Conservation (phyloP, 2,329 filamentous ascomycete genomes). For the Aspergillus costaricaensis region DNA sequence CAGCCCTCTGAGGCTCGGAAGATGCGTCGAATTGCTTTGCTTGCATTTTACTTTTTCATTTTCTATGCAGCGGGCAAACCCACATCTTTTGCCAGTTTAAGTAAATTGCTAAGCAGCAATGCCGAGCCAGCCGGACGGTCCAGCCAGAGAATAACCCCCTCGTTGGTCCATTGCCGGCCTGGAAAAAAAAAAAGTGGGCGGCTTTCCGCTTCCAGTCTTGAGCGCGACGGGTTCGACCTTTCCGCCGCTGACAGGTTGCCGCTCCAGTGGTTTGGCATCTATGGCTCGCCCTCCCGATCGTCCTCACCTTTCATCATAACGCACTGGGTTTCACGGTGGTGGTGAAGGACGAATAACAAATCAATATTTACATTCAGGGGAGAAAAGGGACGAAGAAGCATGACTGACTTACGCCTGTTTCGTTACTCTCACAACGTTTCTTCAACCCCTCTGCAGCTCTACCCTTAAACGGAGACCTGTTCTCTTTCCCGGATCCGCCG, state of each 20-base stretch:
- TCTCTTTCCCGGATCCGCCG: slow-evolving; percentile 16
- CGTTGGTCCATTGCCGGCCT: slow-evolving; percentile 5
- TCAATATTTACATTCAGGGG: not conserved
- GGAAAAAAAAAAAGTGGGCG: slow-evolving; percentile 8
- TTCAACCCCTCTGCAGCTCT: slow-evolving; percentile 20
- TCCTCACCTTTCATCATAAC: not conserved
- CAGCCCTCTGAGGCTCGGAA: not conserved
- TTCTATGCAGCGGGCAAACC: not conserved
- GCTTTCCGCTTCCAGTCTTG: slow-evolving; percentile 24
- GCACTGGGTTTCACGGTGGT: not conserved
- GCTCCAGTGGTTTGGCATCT: slow-evolving; percentile 2
- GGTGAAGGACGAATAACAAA: not conserved
- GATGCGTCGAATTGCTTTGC: not conserved
- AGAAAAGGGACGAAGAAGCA: slow-evolving; percentile 11
- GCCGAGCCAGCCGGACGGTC: slow-evolving; percentile 23
- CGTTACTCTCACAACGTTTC: slow-evolving; percentile 14
- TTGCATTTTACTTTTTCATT: no score
- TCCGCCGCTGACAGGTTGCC: slow-evolving; percentile 15
- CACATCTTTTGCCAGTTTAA: not conserved
- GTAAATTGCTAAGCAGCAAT: slow-evolving; percentile 1
- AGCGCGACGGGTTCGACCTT: slow-evolving; percentile 10
- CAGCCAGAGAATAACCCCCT: slow-evolving; percentile 6
- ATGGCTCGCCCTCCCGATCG: slow-evolving; percentile 16
- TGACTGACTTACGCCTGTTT: slow-evolving; percentile 21
- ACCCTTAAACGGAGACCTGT: slow-evolving; percentile 27